Evolutionary conservation across 257 asterid species (phyloP), one percentile per base, ranked within the genome.

Genomic region (Solanum pinnatisectum): DNA sequence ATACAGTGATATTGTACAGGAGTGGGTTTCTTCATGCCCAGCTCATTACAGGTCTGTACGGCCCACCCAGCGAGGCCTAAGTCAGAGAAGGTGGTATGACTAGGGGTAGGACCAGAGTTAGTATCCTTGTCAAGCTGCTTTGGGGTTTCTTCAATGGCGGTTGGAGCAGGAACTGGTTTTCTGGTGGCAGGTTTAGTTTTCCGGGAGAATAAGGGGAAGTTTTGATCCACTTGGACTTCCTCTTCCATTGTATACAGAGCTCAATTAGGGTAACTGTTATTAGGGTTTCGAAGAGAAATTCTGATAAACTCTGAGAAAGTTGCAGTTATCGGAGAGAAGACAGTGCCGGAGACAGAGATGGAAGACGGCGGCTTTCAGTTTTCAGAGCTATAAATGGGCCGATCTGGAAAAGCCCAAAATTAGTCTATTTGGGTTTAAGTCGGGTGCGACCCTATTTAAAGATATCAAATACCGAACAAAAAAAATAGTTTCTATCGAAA

Each of bases 1-100:
- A 97, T 93, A 93, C 99, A 97, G 90, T 94, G 98, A 91, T 91
- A 91, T 90, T 97, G 99, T 33, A 97, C 99, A 0, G 99, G 98
- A 32, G 98, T 97, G 1, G 99, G 99, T 25, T 85, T 93, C 91
- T 94, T 97, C 97, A 97, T 93, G 37, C 98, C 95, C 16, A 97
- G 95, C 90, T 94, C 99, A 23, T 92, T 94, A 95, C 99, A 96
- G 87, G 98, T 95, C 25, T 90, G 85, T 30, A 93, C 92, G 8
- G 94, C 95, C 99, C 99, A 97, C 90, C 94, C 90, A 16, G 98
- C 91, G 10, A 97, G 96, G 39, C 99, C 99, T 32, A 97, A 91
- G 91, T 94, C 94, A 39, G 96, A 88, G 93, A 97, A 97, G 83
- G 94, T 89, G 86, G 89, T 46, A 89, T 95, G 87, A 18, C 88